Base-by-base conservation (phyloP, 768 basidiomycete genomes). In the Trametes gibbosa region DNA sequence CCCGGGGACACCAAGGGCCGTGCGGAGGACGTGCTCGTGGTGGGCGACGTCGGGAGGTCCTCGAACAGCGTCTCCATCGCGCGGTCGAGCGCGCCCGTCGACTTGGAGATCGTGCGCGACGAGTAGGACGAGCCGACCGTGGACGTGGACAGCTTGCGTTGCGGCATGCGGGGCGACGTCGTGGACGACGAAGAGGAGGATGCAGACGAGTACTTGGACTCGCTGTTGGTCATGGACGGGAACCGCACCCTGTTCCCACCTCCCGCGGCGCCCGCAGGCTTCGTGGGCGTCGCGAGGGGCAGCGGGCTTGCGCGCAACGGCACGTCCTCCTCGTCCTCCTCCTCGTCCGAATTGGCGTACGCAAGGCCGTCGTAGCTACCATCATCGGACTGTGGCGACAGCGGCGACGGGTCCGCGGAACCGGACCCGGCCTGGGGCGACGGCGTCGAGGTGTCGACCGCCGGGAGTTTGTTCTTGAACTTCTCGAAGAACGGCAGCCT, bases 401-500 rank as follows among this genome's bases (percentile, higher is more conserved):
- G 21, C 14, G 64, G 57, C 34, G 58, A 41, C 27, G 59, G 49
- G 40, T 53, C 59, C 24, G 46, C 46, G 19, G 53, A 42, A 21
- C 23, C 50, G 10, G 43, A 9, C 5, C 43, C 43, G 2, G 43
- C 7, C 21, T n/a, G n/a, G n/a, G 59, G 43, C 2, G 41, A 54
- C 6, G 59, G 43, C 52, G 27, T 57, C 23, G 49, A 37, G 14
- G 60, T 59, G 43, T 66, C 64, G 35, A 65, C 61, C 53, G 62
- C 56, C 19, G 68, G 59, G 41, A 68, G 61, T 49, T 69, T 60
- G 67, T 71, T 59, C 69, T 79, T 81, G 66, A 79, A 76, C 63
- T 81, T 81, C 56, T 86, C 84, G 62, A 87, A 80, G 69, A 87
- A 81, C 9, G 83, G 81, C 60, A 86, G 71, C 5, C 76, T 72